phyloP scores from a whole-genome alignment of 345 rosid genomes.

The Luvunga scandens region DNA sequence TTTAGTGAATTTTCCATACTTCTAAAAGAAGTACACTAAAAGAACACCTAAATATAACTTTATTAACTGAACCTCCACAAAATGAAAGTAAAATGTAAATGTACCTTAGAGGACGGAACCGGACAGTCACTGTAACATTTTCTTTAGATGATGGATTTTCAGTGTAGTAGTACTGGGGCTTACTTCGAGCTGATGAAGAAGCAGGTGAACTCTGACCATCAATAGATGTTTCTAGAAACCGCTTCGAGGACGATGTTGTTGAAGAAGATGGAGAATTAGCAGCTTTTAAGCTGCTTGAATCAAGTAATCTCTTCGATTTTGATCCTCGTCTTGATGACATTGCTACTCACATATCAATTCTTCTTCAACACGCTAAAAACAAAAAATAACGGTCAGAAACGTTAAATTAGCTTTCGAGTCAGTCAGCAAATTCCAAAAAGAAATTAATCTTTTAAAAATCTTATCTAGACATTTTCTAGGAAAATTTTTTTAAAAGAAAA shows the following conservation, averaged over 20 bases:
- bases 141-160: conserved; percentile 65
- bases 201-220: conserved; percentile 97
- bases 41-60: background rate
- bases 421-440: background rate
- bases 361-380: conserved; percentile 23
- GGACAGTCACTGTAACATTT: conserved; percentile 90
- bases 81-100: background rate
- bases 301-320: conserved; percentile 48
- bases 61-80: background rate
- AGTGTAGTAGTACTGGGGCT: conserved; percentile 63
- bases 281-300: conserved; percentile 42
- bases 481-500: background rate
- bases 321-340: conserved; percentile 77
- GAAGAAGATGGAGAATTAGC: conserved; percentile 84
- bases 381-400: conserved; percentile 12
- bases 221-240: conserved; percentile 64
- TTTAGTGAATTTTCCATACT: too few relatives aligned
- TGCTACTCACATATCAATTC: conserved; percentile 30
- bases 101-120: conserved; percentile 96
- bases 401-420: background rate
- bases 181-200: conserved; percentile 88
- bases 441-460: background rate
- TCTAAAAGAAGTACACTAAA: background rate
- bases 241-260: conserved; percentile 89
- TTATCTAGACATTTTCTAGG: background rate